Evolutionary conservation across 2,329 filamentous ascomycete species (phyloP), one percentile per base, ranked within the genome.

Genomic region (Colletotrichum abscissum): DNA sequence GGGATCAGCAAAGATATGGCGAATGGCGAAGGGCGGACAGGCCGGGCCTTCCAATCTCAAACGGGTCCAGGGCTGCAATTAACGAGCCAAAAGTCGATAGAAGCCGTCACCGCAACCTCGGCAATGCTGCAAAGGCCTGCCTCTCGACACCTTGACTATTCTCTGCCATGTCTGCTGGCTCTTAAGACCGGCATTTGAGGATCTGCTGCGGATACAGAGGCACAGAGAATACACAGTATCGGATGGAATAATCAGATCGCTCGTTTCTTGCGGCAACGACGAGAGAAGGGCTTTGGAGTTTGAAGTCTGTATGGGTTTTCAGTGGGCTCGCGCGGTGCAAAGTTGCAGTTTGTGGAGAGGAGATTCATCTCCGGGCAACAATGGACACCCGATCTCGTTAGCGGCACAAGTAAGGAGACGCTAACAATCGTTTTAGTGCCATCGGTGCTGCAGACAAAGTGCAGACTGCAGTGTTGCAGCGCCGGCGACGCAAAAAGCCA

Each of bases 361-460:
- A 57, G 65, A 63, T 65, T 73, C 70, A 69, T 73, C 67, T 73
- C 70, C 60, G 70, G 70, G 60, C 66, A 57, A 70, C 56, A 60
- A 56, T 73, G 55, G 70, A 62, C 60, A 65, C 66, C 46, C 66
- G 69, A 72, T 69, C 69, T 72, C 58, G 42, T 35, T 64, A 55
- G 66, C 59, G 70, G 54, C 12, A 19, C 26, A 56, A 11, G 54
- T 28, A 55, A 26, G 26, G 60, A 59, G 35, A 69, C 46, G 52
- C 65, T 46, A 63, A 35, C 55, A 42, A n/a, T n/a, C 46, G 14
- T 24, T 59, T 35, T 72, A 64, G 55, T 69, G 54, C 59, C 55
- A 64, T 64, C 70, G 66, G 42, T 49, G 54, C 46, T 73, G 26
- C 66, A 72, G 65, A 69, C 57, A 49, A 46, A 59, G 65, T 42